A percentile compares a stretch with the other conserved stretches of the same genome.
Conservation (phyloP, 805 yeast genomes). For the Ogataea corticis region DNA sequence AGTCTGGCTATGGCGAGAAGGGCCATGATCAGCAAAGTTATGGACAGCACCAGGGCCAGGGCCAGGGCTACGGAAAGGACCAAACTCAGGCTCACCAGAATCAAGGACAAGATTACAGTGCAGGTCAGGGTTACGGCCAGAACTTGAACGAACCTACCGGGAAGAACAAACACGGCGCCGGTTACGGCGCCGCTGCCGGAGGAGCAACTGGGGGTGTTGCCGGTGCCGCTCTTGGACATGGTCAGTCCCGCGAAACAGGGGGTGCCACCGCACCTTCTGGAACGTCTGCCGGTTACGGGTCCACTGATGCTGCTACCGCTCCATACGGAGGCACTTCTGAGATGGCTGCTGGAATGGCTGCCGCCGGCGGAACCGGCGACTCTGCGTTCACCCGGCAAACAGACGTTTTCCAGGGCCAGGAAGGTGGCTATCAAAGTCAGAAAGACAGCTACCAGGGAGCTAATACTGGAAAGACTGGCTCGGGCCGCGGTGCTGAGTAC, state of each 20-base stretch:
- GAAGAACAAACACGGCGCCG: background rate
- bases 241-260: background rate
- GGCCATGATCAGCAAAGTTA: too few relatives aligned
- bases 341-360: background rate
- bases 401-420: background rate
- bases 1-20: too few relatives aligned
- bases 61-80: too few relatives aligned
- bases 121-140: background rate
- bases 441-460: background rate
- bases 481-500: background rate
- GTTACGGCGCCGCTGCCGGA: background rate
- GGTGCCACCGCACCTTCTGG: too few relatives aligned
- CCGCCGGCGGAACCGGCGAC: slow-evolving; percentile 6
- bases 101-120: too few relatives aligned
- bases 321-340: slow-evolving; percentile 2
- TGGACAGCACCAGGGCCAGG: too few relatives aligned
- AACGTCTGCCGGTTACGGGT: background rate
- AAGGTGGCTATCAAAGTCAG: background rate
- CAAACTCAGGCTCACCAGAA: too few relatives aligned
- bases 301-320: slow-evolving; percentile 3
- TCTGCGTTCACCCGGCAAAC: background rate
- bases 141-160: background rate
- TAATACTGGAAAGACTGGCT: background rate
- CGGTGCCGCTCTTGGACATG: background rate
- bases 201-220: background rate